These are phyloP conservation scores for Starmerella stellata DNA, from an alignment of 805 yeast genomes.

Conservation along the genomic window DNA sequence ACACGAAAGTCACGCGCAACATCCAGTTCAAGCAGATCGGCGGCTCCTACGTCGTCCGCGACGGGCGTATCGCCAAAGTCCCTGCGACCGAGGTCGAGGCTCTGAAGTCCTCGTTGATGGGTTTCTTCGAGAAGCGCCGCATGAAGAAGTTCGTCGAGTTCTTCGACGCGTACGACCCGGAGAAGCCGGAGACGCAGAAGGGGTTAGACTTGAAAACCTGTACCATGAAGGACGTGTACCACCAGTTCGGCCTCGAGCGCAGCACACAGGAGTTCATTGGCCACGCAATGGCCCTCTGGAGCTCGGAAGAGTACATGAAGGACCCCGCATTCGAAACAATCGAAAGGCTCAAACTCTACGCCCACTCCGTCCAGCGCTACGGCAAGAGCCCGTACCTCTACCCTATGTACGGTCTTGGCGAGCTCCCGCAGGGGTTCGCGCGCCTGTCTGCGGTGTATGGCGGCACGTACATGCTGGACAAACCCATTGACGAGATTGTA, in stretches of 20 bases:
- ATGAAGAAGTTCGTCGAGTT: slow-evolving; percentile 83
- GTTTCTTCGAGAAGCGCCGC: slow-evolving; percentile 86
- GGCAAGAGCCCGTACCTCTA: slow-evolving; percentile 94
- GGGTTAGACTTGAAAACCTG: slow-evolving; percentile 65
- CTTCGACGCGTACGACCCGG: slow-evolving; percentile 65
- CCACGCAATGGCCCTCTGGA: slow-evolving; percentile 95
- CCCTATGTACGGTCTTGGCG: slow-evolving; percentile 93
- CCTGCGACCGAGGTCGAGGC: slow-evolving; percentile 90
- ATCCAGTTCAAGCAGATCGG: slow-evolving; percentile 90
- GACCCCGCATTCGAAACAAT: slow-evolving; percentile 85
- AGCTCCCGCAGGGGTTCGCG: slow-evolving; percentile 97
- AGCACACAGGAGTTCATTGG: slow-evolving; percentile 95
- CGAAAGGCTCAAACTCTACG: slow-evolving; percentile 69
- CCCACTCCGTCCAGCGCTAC: slow-evolving; percentile 79
- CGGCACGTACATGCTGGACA: slow-evolving; percentile 95
- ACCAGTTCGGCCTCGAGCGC: slow-evolving; percentile 72
- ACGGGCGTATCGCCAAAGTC: slow-evolving; percentile 82
- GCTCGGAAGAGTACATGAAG: slow-evolving; percentile 72
- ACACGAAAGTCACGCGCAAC: slow-evolving; percentile 89
- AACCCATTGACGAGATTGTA: slow-evolving; percentile 78
- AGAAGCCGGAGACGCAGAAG: slow-evolving; percentile 61
- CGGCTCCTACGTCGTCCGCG: slow-evolving; percentile 87
- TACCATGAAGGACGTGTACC: slow-evolving; percentile 81
- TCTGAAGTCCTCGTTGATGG: slow-evolving; percentile 77
- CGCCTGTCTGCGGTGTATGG: slow-evolving; percentile 93